Evolutionary conservation across 805 yeast species (phyloP).

Genomic region (Sungouiozyma intestinalis): DNA sequence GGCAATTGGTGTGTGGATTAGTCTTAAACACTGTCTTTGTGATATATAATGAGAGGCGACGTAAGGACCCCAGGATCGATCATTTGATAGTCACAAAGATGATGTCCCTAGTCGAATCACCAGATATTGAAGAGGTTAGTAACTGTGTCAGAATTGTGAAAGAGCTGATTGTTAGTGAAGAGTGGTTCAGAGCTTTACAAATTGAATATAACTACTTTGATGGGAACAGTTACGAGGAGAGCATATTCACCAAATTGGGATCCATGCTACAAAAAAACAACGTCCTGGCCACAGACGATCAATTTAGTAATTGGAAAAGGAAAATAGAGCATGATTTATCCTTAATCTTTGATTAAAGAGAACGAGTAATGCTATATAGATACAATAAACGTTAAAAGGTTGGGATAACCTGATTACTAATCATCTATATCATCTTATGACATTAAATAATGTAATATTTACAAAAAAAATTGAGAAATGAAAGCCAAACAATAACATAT

Average conservation of each 20-base stretch:
- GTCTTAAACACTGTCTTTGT: constrained; percentile 48
- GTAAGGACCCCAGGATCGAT: constrained; percentile 39
- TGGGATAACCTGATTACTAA: neutral
- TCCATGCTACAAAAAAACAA: constrained; percentile 29
- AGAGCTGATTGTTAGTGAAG: constrained; percentile 43
- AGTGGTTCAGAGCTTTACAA: constrained; percentile 54
- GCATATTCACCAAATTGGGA: constrained; percentile 21
- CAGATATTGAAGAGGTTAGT: constrained; percentile 36
- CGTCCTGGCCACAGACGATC: constrained; percentile 25
- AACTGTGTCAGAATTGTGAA: constrained; percentile 46
- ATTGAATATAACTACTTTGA: constrained; percentile 30
- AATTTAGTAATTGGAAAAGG: constrained; percentile 27
- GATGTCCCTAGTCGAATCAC: constrained; percentile 42
- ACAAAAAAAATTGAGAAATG: no score
- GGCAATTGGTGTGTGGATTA: constrained; percentile 63
- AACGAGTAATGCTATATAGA: neutral
- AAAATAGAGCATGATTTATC: constrained; percentile 23
- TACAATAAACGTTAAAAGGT: neutral
- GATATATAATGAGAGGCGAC: constrained; percentile 39
- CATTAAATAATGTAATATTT: neutral
- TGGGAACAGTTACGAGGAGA: constrained; percentile 19
- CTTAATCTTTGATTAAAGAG: constrained; percentile 9
- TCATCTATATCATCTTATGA: neutral
- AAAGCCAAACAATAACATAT: no score
- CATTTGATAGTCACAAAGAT: constrained; percentile 40